These are phyloP conservation scores for Penicillium cataractarum DNA, from an alignment of 495 filamentous ascomycete genomes.

Conservation along the genomic window DNA sequence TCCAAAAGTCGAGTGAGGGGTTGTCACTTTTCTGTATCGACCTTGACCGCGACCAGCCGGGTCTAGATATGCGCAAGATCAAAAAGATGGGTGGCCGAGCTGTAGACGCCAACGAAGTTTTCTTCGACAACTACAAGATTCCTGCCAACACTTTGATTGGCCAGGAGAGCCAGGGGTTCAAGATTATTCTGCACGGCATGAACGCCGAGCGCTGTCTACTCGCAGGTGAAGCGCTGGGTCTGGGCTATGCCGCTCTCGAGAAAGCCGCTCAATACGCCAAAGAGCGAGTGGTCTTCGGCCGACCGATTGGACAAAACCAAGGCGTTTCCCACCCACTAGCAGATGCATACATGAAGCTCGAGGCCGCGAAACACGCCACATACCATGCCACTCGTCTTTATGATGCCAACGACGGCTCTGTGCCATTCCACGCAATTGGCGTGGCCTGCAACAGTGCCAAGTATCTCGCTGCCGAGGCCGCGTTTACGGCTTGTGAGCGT, in stretches of 20 bases:
- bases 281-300: constrained; percentile 69
- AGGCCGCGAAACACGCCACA: constrained; percentile 76
- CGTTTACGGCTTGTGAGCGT: constrained; percentile 73
- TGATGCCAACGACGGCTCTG: constrained; percentile 58
- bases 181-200: constrained; percentile 80
- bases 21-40: constrained; percentile 78
- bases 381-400: constrained; percentile 79
- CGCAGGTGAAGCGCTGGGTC: constrained; percentile 75
- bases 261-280: constrained; percentile 68
- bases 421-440: constrained; percentile 65
- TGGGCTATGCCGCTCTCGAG: constrained; percentile 73
- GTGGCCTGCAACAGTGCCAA: constrained; percentile 78
- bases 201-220: constrained; percentile 80
- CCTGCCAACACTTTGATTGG: constrained; percentile 65
- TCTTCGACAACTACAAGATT: constrained; percentile 74
- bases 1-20: constrained; percentile 67
- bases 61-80: constrained; percentile 68
- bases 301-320: constrained; percentile 75
- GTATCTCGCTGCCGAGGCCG: constrained; percentile 79
- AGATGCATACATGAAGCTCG: constrained; percentile 74
- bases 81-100: constrained; percentile 81
- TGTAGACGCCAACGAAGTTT: constrained; percentile 83
- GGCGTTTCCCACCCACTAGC: constrained; percentile 76
- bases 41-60: constrained; percentile 58
- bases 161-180: constrained; percentile 71